Evolutionary conservation across 129 eudicot species (phyloP).

Genomic region (Cynara cardunculus): DNA sequence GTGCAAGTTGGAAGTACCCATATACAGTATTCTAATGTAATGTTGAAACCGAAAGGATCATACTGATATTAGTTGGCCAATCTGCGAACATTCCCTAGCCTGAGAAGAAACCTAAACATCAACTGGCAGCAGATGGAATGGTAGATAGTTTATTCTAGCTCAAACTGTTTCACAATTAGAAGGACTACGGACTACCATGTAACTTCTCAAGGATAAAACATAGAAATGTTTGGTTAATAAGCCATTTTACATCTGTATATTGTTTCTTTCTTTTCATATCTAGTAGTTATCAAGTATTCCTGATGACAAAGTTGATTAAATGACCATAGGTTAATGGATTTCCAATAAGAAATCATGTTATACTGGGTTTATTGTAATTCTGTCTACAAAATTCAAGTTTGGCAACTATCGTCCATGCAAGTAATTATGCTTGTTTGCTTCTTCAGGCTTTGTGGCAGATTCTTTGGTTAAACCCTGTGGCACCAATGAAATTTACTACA

Average conservation of each 20-base stretch:
- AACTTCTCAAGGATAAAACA: neutral
- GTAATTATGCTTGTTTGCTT: slow-evolving; percentile 10
- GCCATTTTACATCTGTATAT: neutral
- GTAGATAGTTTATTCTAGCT: neutral
- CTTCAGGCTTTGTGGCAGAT: slow-evolving; percentile 93
- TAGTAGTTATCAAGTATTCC: neutral
- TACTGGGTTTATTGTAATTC: neutral
- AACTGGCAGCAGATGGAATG: neutral
- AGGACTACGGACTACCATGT: neutral
- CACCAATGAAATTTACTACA: slow-evolving; percentile 42
- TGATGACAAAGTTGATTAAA: neutral
- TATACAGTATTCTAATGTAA: neutral
- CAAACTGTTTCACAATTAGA: neutral
- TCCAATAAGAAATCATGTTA: neutral
- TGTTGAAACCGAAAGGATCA: neutral
- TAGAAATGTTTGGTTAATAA: neutral
- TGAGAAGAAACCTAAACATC: neutral
- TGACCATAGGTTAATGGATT: neutral
- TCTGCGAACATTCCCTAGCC: neutral
- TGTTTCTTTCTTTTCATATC: neutral
- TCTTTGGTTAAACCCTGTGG: slow-evolving; percentile 81
- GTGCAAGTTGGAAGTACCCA: neutral
- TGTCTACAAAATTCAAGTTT: neutral
- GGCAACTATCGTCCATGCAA: neutral
- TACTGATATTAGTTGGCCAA: neutral